Conservation (phyloP, 1,284 basidiomycete species). For the Cutaneotrichosporon mucoides region DNA sequence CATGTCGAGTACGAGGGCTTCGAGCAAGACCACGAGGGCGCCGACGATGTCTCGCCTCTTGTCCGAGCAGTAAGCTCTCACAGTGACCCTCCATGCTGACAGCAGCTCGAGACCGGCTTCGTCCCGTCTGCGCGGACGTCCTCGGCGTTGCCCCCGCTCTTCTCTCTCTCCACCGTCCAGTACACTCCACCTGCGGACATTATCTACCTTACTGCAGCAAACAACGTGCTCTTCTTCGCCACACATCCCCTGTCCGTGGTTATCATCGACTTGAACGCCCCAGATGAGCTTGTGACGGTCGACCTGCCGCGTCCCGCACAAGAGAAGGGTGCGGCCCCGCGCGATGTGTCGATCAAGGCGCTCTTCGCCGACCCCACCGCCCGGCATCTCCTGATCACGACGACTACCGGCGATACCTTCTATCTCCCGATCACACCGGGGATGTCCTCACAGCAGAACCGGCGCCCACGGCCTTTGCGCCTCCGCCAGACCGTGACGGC, state of each 20-base stretch:
- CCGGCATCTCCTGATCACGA: slow-evolving; percentile 80
- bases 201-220: slow-evolving; percentile 71
- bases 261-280: slow-evolving; percentile 75
- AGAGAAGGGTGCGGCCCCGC: slow-evolving; percentile 43
- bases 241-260: slow-evolving; percentile 70
- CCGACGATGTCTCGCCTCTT: slow-evolving; percentile 27
- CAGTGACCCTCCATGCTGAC: slow-evolving; percentile 5
- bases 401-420: slow-evolving; percentile 86
- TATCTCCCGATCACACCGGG: slow-evolving; percentile 62
- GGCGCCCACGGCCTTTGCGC: slow-evolving; percentile 72
- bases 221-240: slow-evolving; percentile 80
- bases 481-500: slow-evolving; percentile 87
- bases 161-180: slow-evolving; percentile 81
- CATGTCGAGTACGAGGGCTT: slow-evolving; percentile 79
- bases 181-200: slow-evolving; percentile 78
- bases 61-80: slow-evolving; percentile 30
- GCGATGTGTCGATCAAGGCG: slow-evolving; percentile 57
- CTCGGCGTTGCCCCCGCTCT: slow-evolving; percentile 59
- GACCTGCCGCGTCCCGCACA: slow-evolving; percentile 59
- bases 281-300: slow-evolving; percentile 73
- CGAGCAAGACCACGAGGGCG: slow-evolving; percentile 57
- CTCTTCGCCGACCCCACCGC: slow-evolving; percentile 89
- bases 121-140: slow-evolving; percentile 39
- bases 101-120: slow-evolving; percentile 51
- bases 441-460: slow-evolving; percentile 48